Percentiles rank a stretch among this genome's conserved stretches.
These are phyloP conservation scores for Tephrocybe sp. DNA, from an alignment of 768 basidiomycete species.

Conservation along the genomic window DNA sequence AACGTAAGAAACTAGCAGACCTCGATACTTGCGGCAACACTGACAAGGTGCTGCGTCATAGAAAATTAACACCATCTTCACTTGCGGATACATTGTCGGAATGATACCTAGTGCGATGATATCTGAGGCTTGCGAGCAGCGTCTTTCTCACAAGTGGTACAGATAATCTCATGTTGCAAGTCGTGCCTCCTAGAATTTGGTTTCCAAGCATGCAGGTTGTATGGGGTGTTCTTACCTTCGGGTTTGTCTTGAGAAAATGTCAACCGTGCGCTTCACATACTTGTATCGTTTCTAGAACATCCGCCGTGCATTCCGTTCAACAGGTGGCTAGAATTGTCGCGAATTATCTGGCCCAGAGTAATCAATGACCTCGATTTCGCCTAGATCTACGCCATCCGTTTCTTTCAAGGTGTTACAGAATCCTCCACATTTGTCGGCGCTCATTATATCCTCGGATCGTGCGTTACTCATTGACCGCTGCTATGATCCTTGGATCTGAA, in stretches of 20 bases:
- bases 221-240: conserved; percentile 68
- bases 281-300: conserved; percentile 40
- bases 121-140: background rate
- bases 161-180: conserved; percentile 69
- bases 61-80: conserved; percentile 72
- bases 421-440: conserved; percentile 78
- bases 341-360: background rate
- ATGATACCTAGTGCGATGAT: conserved; percentile 61
- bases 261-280: background rate
- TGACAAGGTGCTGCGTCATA: conserved; percentile 20
- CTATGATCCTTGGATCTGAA: background rate
- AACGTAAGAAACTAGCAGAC: conserved; percentile 40
- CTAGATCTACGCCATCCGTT: conserved; percentile 68
- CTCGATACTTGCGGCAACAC: background rate
- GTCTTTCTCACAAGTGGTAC: conserved; percentile 7
- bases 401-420: conserved; percentile 73
- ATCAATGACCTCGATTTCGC: background rate
- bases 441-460: conserved; percentile 74
- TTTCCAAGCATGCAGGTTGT: conserved; percentile 64
- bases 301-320: conserved; percentile 51
- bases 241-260: conserved; percentile 32
- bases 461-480: conserved; percentile 23
- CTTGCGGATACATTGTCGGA: conserved; percentile 74
- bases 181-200: conserved; percentile 64
- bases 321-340: conserved; percentile 37